Conservation (phyloP, 345 rosid species). For the Arabidopsis arenosa region DNA sequence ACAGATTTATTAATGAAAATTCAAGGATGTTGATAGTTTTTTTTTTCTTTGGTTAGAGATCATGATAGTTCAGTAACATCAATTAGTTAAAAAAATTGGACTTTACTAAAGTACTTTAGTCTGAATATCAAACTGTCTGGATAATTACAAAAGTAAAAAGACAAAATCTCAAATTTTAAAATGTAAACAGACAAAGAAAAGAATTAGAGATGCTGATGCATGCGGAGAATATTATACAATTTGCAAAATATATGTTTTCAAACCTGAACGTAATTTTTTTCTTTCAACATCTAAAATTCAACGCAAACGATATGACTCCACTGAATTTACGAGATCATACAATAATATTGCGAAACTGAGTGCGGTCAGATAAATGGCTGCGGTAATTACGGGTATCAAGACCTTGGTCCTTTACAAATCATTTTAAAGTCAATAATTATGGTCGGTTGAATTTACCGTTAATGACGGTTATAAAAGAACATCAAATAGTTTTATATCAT, state of each 20-base stretch:
- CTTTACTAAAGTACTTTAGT: neutral
- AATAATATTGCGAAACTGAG: neutral
- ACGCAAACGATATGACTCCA: neutral
- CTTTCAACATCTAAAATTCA: neutral
- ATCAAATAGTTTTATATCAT: neutral
- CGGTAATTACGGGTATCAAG: constrained; percentile 32
- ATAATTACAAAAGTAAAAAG: neutral
- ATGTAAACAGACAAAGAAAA: neutral
- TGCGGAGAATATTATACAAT: neutral
- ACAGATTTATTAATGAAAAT: neutral
- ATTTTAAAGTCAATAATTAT: neutral
- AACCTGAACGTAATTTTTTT: neutral
- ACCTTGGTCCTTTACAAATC: neutral
- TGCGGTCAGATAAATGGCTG: constrained; percentile 8
- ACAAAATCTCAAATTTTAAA: neutral
- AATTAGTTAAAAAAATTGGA: neutral
- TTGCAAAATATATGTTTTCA: neutral
- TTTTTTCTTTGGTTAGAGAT: neutral
- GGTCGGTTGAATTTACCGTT: constrained; percentile 44
- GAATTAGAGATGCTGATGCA: neutral
- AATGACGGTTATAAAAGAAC: constrained; percentile 36
- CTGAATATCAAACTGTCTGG: neutral
- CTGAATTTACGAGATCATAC: neutral
- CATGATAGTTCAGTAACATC: neutral
- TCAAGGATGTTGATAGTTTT: neutral